Evolutionary conservation across 768 basidiomycete species (phyloP).

Genomic region (Leccinum obscurum): DNA sequence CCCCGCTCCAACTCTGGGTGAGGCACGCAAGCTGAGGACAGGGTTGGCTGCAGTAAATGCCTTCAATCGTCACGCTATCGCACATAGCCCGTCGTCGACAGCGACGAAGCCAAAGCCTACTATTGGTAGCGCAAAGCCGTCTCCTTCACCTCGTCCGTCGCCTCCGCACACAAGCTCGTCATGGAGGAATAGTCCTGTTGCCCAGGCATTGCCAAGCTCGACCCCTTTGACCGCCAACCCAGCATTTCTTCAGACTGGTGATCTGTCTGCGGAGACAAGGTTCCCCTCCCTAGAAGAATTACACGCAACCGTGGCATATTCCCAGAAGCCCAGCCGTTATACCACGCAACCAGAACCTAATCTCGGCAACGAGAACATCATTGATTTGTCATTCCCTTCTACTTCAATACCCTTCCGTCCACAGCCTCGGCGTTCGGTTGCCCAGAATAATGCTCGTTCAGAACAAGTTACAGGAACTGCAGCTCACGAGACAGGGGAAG

Average conservation of each 20-base stretch:
- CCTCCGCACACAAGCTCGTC: slow-evolving; percentile 16
- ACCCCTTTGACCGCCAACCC: slow-evolving; percentile 32
- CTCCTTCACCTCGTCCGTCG: slow-evolving; percentile 33
- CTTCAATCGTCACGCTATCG: slow-evolving; percentile 25
- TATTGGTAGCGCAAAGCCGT: slow-evolving; percentile 19
- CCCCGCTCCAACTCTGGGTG: slow-evolving; percentile 68
- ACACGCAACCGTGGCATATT: slow-evolving; percentile 50
- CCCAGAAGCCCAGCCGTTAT: slow-evolving; percentile 24
- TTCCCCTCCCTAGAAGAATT: slow-evolving; percentile 90
- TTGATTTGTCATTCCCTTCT: slow-evolving; percentile 25
- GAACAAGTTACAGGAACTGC: slow-evolving; percentile 56
- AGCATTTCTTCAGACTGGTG: slow-evolving; percentile 38
- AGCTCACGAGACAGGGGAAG: slow-evolving; percentile 42
- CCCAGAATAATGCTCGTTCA: slow-evolving; percentile 48
- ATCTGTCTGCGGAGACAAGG: slow-evolving; percentile 61
- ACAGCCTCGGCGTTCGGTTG: slow-evolving; percentile 20
- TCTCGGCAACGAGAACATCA: slow-evolving; percentile 15
- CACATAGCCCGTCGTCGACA: slow-evolving; percentile 17
- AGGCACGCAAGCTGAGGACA: slow-evolving; percentile 70
- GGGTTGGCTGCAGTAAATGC: slow-evolving; percentile 58
- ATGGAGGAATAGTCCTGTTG: slow-evolving; percentile 20
- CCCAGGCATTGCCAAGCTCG: slow-evolving; percentile 35
- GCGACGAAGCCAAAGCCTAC: slow-evolving; percentile 22
- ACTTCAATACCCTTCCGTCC: slow-evolving; percentile 24
- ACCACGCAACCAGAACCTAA: slow-evolving; percentile 17